A percentile compares a stretch with the other conserved stretches of the same genome.
Evolutionary conservation across 208 protist genomes (phyloP).

Genomic region (Trichomonas tenax): DNA sequence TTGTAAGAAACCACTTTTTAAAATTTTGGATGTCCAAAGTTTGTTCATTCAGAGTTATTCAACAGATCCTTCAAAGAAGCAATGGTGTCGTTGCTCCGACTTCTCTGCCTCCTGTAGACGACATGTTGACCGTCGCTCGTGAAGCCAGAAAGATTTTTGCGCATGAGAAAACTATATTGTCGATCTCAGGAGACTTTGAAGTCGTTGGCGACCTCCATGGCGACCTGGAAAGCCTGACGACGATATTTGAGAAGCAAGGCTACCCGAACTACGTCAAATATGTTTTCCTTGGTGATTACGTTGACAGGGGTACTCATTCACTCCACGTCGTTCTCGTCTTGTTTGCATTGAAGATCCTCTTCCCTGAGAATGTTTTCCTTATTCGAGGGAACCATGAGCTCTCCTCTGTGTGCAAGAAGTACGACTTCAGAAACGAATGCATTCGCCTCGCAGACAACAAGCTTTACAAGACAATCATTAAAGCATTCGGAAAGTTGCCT

Average conservation of each 20-base stretch:
- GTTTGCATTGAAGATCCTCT: constrained; percentile 62
- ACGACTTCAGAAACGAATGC: constrained; percentile 68
- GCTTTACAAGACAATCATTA: constrained; percentile 58
- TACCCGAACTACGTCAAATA: constrained; percentile 84
- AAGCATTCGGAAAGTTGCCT: constrained; percentile 63
- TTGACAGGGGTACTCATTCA: constrained; percentile 25
- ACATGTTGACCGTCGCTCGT: background rate
- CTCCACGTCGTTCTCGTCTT: constrained; percentile 73
- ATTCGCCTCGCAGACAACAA: constrained; percentile 62
- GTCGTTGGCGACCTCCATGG: background rate
- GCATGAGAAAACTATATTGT: background rate
- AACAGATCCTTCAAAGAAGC: too few species aligned
- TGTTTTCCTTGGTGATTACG: constrained; percentile 68
- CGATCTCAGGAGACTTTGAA: background rate
- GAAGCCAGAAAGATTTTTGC: background rate
- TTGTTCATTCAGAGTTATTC: too few species aligned
- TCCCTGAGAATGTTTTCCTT: constrained; percentile 62
- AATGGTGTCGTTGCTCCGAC: too few species aligned
- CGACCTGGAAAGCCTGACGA: constrained; percentile 51
- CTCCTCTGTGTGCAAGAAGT: constrained; percentile 71
- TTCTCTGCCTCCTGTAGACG: background rate
- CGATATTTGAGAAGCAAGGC: constrained; percentile 57
- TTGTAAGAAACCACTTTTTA: too few species aligned
- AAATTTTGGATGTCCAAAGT: too few species aligned
- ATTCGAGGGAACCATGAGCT: constrained; percentile 77